phyloP scores from a whole-genome alignment of 2,329 filamentous ascomycete genomes.

The Sclerotinia trifoliorum region DNA sequence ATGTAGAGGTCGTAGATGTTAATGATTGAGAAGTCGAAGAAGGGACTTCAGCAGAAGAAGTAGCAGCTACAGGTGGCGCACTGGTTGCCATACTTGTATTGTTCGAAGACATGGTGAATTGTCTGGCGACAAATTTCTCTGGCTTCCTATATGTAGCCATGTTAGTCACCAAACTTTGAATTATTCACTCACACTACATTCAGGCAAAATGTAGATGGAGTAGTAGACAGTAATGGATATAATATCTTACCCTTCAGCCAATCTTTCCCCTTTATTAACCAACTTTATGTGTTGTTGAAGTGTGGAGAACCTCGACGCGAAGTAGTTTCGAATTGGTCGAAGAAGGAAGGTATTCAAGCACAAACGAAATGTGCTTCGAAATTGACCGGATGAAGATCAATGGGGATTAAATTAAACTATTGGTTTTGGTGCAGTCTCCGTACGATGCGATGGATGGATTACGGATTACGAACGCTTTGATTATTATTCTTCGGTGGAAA shows the following conservation, averaged over 20 bases:
- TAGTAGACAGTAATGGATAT: background rate
- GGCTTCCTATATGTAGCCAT: conserved; percentile 28
- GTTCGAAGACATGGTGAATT: conserved; percentile 36
- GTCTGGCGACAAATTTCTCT: conserved; percentile 27
- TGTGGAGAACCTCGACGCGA: background rate
- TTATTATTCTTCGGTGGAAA: conserved; percentile 10
- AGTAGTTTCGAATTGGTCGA: conserved; percentile 30
- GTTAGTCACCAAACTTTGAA: conserved; percentile 27
- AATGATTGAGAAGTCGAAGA: conserved; percentile 26
- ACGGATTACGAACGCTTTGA: conserved; percentile 24
- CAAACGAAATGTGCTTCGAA: conserved; percentile 24
- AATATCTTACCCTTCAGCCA: conserved; percentile 14
- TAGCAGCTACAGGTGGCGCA: conserved; percentile 22
- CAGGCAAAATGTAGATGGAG: background rate
- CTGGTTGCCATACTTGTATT: conserved; percentile 35
- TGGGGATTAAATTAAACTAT: background rate
- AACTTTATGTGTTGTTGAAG: background rate
- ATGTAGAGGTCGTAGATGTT: conserved; percentile 8
- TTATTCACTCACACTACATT: conserved; percentile 6
- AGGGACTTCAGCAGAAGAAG: conserved; percentile 23
- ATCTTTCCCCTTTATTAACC: conserved; percentile 10
- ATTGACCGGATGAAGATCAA: conserved; percentile 18
- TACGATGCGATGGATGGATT: conserved; percentile 6
- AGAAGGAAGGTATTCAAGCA: conserved; percentile 23
- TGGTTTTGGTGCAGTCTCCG: conserved; percentile 1